Evolutionary conservation across 2,329 filamentous ascomycete genomes (phyloP), one percentile per base, ranked within the genome.

Genomic region (Paecilomyces sp.): DNA sequence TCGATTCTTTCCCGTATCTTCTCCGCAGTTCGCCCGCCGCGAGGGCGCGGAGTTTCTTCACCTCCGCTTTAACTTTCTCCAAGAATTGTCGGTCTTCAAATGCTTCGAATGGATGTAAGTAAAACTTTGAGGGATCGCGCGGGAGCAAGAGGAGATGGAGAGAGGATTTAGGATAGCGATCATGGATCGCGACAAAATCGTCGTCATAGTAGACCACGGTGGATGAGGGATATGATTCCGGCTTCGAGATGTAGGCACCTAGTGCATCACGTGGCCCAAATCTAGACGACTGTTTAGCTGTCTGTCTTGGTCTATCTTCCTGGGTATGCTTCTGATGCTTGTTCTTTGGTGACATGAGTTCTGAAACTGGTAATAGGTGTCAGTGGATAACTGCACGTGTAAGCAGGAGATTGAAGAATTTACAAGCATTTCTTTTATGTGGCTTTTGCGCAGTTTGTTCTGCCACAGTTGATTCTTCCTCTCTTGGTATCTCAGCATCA

Each of bases 141-240:
- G 92, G 91, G 4, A 97, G 85, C n/a, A 97, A 84, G 2, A 99
- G 88, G 1, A 91, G 82, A 77, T 99, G 94, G 3, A 97, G 81
- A 3, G 84, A 86, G 3, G 90, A 85, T 75, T 97, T 99, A 8
- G 94, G 92, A 71, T 86, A 99, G 62, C 86, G 79, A 77, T 99
- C 94, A 66, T 88, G 83, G 72, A 97, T 90, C 22, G 87, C 83
- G 56, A 92, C 89, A 65, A 88, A 91, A 61, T 85, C 77, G n/a
- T 84, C 79, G 64, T 85, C 84, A 73, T 87, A 79, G 68, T 86
- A 87, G 58, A 94, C 79, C 1, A 92, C 83, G 8, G 82, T 77
- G 28, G 78, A 80, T 4, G 80, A 65, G 1, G 86, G 81, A 67
- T 85, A 88, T 1, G 80, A 78, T 34, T 82, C 79, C 0, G 90